Evolutionary conservation across 225 moss, liverwort and hornwort species (phyloP), one percentile per base, ranked within the genome.

Genomic region (Straminergon stramineum): DNA sequence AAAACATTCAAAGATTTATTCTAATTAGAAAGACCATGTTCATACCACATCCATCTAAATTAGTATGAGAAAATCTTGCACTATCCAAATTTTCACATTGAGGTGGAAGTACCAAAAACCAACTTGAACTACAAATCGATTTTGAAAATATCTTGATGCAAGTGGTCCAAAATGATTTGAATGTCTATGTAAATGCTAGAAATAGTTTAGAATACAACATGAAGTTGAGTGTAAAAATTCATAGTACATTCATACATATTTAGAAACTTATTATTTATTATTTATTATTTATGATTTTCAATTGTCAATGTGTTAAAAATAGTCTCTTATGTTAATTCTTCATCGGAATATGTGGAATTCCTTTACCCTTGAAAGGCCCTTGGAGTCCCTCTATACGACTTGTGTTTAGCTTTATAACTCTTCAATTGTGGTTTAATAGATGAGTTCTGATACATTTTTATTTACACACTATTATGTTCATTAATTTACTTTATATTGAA

Each of bases 1-100:
- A 78, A 37, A 26, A 26, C 9, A 78, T 35, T 2, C 10, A 56
- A 52, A 21, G 1, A 21, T 34, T 76, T 8, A 20, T 0, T 76
- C 8, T 20, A 34, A 52, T 32, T 20, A 34, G 2, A 76, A 0
- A 0, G 0, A 56, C 15, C 1, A 16, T 0, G 0, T 56, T 37
- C 12, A 56, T 78, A 2, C 2, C 56, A 37, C 37, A 79, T 79
- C 16, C 26, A 79, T 79, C 11, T 1, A 35, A 79, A n/a, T 57
- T 17, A 7, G 7, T 37, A 0, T 57, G 0, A 37, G 5, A 26
- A 24, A 56, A 1, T 57, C 26, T 56, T 0, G 1, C 1, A 24
- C 6, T 56, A 15, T 78, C 3, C 2, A 35, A 53, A 77, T 0
- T 55, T 3, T 15, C 15, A 5, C 8, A 78, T 0, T 35, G 3